Evolutionary conservation across 768 basidiomycete genomes (phyloP).

Genomic region (Cystobasidium onofrii): DNA sequence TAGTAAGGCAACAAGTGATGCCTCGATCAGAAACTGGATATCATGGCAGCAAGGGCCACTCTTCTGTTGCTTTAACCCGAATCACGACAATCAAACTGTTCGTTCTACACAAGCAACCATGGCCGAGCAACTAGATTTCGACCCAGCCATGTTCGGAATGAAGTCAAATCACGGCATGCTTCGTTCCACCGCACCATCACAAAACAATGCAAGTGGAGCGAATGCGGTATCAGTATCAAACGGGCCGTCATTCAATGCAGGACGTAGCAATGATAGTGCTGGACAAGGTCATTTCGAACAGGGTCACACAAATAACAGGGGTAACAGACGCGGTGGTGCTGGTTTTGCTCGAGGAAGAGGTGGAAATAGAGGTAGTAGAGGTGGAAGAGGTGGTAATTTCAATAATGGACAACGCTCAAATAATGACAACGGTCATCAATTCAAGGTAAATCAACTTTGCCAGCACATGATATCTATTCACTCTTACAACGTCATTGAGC

Average conservation of each 20-base stretch:
- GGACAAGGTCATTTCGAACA: not conserved
- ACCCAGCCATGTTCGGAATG: conserved; percentile 31
- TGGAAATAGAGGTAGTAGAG: conserved; percentile 3
- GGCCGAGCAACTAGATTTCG: conserved; percentile 24
- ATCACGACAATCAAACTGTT: not conserved
- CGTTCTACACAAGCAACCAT: not conserved
- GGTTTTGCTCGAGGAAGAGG: not conserved
- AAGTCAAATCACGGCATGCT: conserved; percentile 19
- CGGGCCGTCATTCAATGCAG: not conserved
- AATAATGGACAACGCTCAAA: not conserved
- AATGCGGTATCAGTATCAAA: not conserved
- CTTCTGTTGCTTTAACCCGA: not conserved
- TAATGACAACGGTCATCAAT: not conserved
- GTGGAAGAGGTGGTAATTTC: not conserved
- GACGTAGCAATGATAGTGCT: too few relatives aligned
- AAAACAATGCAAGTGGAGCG: not conserved
- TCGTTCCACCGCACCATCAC: not conserved
- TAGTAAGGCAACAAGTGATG: too few relatives aligned
- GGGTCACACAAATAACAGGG: not conserved
- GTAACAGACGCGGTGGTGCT: not conserved
- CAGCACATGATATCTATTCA: too few relatives aligned
- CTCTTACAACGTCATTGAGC: too few relatives aligned
- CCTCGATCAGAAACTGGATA: not conserved
- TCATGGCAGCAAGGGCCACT: not conserved
- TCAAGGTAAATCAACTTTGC: conserved; percentile 5